Evolutionary conservation across 441 rosid genomes (phyloP).

Genomic region (Erysimum cheiri): DNA sequence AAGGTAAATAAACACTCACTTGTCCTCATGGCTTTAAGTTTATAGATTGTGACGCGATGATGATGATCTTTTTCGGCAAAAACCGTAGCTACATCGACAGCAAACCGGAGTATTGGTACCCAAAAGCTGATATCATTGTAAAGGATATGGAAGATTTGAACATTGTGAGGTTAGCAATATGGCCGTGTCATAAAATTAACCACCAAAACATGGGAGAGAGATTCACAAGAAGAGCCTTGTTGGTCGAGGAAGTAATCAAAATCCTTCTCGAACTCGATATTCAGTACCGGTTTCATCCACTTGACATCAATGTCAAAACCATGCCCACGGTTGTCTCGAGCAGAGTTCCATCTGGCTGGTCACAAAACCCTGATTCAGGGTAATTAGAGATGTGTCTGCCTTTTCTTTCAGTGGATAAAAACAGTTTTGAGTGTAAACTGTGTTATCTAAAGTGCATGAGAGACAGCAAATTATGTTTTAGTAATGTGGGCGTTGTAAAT

Average conservation of each 20-base stretch:
- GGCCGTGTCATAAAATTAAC: slow-evolving; percentile 62
- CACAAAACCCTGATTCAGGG: slow-evolving; percentile 32
- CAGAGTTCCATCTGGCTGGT: slow-evolving; percentile 52
- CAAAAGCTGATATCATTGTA: slow-evolving; percentile 50
- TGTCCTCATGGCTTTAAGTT: background rate
- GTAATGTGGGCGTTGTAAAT: slow-evolving; percentile 6
- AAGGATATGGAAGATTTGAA: slow-evolving; percentile 59
- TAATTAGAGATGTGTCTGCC: slow-evolving; percentile 19
- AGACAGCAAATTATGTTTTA: background rate
- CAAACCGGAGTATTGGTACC: slow-evolving; percentile 60
- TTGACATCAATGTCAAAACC: slow-evolving; percentile 66
- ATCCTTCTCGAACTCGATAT: slow-evolving; percentile 72
- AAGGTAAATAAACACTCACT: slow-evolving; percentile 44
- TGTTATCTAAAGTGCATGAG: slow-evolving; percentile 20
- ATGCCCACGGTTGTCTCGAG: slow-evolving; percentile 48
- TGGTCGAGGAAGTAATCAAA: slow-evolving; percentile 73
- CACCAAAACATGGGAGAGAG: slow-evolving; percentile 68
- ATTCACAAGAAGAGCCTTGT: slow-evolving; percentile 56
- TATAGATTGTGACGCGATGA: background rate
- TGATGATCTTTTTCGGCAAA: background rate
- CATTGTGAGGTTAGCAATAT: slow-evolving; percentile 57
- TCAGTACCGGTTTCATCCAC: slow-evolving; percentile 67
- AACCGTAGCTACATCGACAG: slow-evolving; percentile 51
- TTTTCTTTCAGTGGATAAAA: background rate
- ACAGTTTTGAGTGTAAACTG: background rate